Percentiles rank a stretch among this genome's conserved stretches.
phyloP scores from a whole-genome alignment of 176 grass and related monocot species.

The Paspalum vaginatum region DNA sequence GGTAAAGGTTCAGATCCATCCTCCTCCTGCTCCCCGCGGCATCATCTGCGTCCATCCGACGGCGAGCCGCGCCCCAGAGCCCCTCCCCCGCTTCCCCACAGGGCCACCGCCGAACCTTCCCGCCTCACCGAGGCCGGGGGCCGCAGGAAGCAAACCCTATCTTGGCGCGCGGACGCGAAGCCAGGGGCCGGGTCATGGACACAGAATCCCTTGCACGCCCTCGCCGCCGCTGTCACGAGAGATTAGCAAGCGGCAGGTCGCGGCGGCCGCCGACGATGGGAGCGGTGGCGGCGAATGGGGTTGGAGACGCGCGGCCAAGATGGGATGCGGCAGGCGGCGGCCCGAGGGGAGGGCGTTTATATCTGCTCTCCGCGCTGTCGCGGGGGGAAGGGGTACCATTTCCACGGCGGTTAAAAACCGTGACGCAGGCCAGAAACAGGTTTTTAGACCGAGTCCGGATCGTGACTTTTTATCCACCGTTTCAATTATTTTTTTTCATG shows the following conservation, averaged over 20 bases:
- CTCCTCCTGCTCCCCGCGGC: slow-evolving; percentile 54
- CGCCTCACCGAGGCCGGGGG: slow-evolving; percentile 30
- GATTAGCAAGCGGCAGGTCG: neutral
- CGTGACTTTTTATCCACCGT: too few relatives aligned
- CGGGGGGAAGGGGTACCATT: neutral
- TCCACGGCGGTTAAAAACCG: slow-evolving; percentile 9
- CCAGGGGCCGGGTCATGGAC: neutral
- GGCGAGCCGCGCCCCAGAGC: neutral
- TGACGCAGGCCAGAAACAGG: neutral
- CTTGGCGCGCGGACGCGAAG: neutral
- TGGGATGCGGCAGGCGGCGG: neutral
- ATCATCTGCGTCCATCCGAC: slow-evolving; percentile 69
- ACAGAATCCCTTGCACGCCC: neutral
- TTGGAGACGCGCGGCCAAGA: neutral
- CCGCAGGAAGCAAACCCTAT: slow-evolving; percentile 48
- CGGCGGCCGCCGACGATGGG: neutral
- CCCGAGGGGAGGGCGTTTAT: neutral
- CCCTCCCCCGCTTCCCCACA: neutral
- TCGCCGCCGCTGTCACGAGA: neutral
- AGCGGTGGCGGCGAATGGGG: slow-evolving; percentile 26
- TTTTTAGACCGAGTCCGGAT: too few relatives aligned
- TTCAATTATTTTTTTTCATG: too few relatives aligned
- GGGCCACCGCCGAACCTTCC: neutral
- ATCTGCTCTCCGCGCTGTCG: neutral
- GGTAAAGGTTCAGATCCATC: slow-evolving; percentile 99